These are phyloP conservation scores for Mycena venus DNA, from an alignment of 768 basidiomycete genomes.

Conservation along the genomic window DNA sequence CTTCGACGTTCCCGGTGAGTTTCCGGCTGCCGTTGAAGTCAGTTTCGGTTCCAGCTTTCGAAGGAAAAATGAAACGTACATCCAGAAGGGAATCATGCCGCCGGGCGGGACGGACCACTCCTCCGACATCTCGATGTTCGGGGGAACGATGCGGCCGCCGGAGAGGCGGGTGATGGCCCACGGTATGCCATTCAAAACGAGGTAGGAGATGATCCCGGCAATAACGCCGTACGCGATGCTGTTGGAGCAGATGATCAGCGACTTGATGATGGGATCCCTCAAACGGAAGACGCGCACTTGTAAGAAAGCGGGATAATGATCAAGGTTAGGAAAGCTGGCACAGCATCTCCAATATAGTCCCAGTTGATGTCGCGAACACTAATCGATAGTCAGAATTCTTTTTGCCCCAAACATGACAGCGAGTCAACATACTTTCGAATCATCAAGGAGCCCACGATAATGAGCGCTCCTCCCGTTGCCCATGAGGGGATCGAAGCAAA, in stretches of 20 bases:
- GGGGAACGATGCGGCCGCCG: slow-evolving; percentile 73
- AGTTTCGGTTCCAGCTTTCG: not conserved
- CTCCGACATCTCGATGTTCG: slow-evolving; percentile 74
- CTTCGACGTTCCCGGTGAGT: not conserved
- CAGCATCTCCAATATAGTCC: slow-evolving; percentile 89
- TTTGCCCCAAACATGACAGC: not conserved
- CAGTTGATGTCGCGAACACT: slow-evolving; percentile 90
- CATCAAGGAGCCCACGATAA: slow-evolving; percentile 92
- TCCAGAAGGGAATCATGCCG: slow-evolving; percentile 75
- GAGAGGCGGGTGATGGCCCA: slow-evolving; percentile 67
- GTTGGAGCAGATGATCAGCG: slow-evolving; percentile 10
- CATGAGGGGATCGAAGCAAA: slow-evolving; percentile 90
- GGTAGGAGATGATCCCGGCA: slow-evolving; percentile 78
- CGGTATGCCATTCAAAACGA: slow-evolving; percentile 79
- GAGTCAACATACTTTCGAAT: slow-evolving; percentile 74
- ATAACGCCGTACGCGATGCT: slow-evolving; percentile 94
- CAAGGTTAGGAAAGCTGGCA: slow-evolving; percentile 88
- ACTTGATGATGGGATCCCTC: not conserved
- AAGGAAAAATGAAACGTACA: slow-evolving; percentile 56
- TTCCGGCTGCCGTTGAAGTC: slow-evolving; percentile 9
- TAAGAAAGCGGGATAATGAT: slow-evolving; percentile 84
- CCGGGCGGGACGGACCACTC: slow-evolving; percentile 82
- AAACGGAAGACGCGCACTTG: slow-evolving; percentile 71
- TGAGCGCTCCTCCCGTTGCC: slow-evolving; percentile 89
- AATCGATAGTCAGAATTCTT: not conserved